Conservation (phyloP, 2,329 filamentous ascomycete species). For the Eutypella sp. region DNA sequence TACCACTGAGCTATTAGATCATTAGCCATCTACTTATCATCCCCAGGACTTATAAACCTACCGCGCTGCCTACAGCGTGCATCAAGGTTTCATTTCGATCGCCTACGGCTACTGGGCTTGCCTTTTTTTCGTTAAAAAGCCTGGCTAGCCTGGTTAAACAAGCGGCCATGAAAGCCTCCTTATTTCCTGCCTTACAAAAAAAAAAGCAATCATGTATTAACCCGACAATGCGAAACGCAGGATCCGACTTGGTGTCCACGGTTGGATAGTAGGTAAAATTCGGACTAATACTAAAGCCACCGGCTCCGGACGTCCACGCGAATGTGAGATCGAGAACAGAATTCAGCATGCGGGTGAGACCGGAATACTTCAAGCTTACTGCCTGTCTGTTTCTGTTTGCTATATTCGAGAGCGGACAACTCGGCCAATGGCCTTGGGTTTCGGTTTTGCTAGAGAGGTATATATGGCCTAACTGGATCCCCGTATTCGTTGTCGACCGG, state of each 20-base stretch:
- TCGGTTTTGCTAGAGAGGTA: background rate
- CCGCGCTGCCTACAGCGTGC: background rate
- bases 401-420: conserved; percentile 1
- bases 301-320: conserved; percentile 3
- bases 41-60: background rate
- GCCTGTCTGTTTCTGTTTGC: background rate
- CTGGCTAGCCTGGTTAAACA: background rate
- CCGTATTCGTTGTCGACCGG: background rate
- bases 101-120: background rate
- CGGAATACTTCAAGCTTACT: background rate
- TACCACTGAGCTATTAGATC: background rate
- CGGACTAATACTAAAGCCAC: conserved; percentile 4
- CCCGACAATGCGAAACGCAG: background rate
- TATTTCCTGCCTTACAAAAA: background rate
- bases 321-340: conserved; percentile 1
- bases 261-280: conserved; percentile 2
- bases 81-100: background rate
- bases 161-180: background rate
- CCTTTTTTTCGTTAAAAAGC: conserved; percentile 3
- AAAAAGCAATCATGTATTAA: background rate
- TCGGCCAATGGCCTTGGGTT: conserved; percentile 3
- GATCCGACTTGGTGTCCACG: background rate
- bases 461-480: background rate
- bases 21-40: background rate
- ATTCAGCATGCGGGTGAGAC: background rate